phyloP scores from a whole-genome alignment of 73 alveolate genomes.

The Tetrahymena malaccensis region DNA sequence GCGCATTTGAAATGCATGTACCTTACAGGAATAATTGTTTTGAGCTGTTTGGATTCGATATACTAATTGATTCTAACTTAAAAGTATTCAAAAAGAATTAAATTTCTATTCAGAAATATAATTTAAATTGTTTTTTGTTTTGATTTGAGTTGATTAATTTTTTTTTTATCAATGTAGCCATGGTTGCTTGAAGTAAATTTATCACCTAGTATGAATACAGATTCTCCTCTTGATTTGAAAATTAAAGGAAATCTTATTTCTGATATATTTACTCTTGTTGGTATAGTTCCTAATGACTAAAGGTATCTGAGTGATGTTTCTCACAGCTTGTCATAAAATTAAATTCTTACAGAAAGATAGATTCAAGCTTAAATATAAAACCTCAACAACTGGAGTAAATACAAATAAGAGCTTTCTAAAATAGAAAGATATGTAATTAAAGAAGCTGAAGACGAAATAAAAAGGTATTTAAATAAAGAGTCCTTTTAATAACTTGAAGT shows the following conservation, averaged over 20 bases:
- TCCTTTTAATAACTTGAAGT: background rate
- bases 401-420: background rate
- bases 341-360: background rate
- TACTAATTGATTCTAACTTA: conserved; percentile 50
- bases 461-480: background rate
- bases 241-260: conserved; percentile 58
- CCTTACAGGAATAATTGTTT: conserved; percentile 72
- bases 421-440: conserved; percentile 37
- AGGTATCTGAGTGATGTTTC: background rate
- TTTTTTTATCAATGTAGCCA: too few relatives aligned
- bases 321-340: background rate
- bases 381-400: background rate
- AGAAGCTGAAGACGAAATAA: conserved; percentile 57
- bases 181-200: conserved; percentile 78
- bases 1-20: conserved; percentile 65
- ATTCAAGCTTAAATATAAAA: background rate
- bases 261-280: conserved; percentile 59
- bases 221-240: conserved; percentile 52
- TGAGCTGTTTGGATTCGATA: conserved; percentile 77
- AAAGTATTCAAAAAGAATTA: background rate
- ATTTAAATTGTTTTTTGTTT: too few relatives aligned
- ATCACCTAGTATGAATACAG: conserved; percentile 64
- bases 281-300: conserved; percentile 32
- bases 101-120: too few relatives aligned
- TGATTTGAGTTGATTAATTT: too few relatives aligned